Base-by-base conservation (phyloP, 148 eudicot genomes). In the Chenopodium album region DNA sequence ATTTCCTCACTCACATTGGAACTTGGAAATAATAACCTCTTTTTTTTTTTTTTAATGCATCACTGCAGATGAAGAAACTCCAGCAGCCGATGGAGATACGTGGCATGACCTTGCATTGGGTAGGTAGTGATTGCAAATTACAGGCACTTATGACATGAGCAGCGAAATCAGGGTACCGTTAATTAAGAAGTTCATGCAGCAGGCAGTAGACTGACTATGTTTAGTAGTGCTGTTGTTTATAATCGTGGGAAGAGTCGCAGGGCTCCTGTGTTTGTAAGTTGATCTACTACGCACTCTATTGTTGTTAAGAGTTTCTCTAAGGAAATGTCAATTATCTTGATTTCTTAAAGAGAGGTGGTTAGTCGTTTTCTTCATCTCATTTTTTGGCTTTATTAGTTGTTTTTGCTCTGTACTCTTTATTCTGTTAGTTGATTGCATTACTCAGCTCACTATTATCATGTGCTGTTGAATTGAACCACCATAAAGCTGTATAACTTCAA, bases 41-140 rank as follows among this genome's bases (percentile, higher is more conserved):
- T 34, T 34, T 34, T 34, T 68, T 54, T 34, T 34, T 68, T 28
- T 54, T 13, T 60, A 60, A 0, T 28, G 71, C 62, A 12, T 12
- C 67, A 16, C 69, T 78, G 50, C 89, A 92, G 97, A 88, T 85
- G 90, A 88, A 78, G 94, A 89, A 84, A 62, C 80, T 76, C 92
- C 84, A 68, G 87, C 75, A 85, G 84, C 87, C 59, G 88, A 87
- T 37, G 88, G 88, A 74, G 92, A 92, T 86, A 86, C 86, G 59
- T 92, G 97, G 97, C 92, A 87, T 23, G 97, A 92, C 83, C 94
- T 92, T 84, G 97, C 86, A 13, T 77, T 80, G 41, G 83, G 81
- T 63, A 84, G 80, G 41, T 84, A 81, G 59, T 77, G 78, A 84
- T 31, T 59, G 13, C 62, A n/a, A 75, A 54, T 20, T 65, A 29